Evolutionary conservation across 345 rosid genomes (phyloP).

Genomic region (Brassica cretica): DNA sequence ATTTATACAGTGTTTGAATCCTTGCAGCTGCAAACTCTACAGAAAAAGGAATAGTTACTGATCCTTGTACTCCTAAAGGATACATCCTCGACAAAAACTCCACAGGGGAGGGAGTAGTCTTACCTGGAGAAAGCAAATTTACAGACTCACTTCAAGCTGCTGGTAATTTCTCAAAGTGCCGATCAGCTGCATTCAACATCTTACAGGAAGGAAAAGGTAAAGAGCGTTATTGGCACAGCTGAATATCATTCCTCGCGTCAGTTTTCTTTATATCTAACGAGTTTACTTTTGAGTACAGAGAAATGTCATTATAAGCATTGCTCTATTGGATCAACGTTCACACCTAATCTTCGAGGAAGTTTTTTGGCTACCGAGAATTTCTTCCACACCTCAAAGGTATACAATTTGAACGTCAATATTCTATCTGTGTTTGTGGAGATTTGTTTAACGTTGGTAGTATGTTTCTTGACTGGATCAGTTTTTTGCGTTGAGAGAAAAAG

Average conservation of each 20-base stretch:
- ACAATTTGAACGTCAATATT: background rate
- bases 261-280: constrained; percentile 7
- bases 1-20: constrained; percentile 9
- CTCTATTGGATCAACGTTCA: constrained; percentile 72
- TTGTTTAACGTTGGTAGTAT: background rate
- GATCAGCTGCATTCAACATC: constrained; percentile 62
- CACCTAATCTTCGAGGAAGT: constrained; percentile 75
- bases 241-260: background rate
- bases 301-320: constrained; percentile 64
- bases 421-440: background rate
- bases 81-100: constrained; percentile 42
- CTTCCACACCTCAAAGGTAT: constrained; percentile 84
- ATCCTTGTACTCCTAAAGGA: constrained; percentile 92
- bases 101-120: constrained; percentile 39
- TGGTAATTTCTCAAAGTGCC: constrained; percentile 92
- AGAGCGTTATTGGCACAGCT: background rate
- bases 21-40: constrained; percentile 52
- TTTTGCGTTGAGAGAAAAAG: constrained; percentile 59
- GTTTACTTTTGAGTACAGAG: constrained; percentile 44
- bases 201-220: constrained; percentile 82
- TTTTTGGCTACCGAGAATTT: constrained; percentile 88
- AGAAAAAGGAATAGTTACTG: constrained; percentile 42
- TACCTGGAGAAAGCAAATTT: constrained; percentile 39
- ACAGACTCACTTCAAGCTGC: constrained; percentile 49
- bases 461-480: constrained; percentile 49